phyloP scores from a whole-genome alignment of 2,329 filamentous ascomycete genomes.

The Monascus ruber region DNA sequence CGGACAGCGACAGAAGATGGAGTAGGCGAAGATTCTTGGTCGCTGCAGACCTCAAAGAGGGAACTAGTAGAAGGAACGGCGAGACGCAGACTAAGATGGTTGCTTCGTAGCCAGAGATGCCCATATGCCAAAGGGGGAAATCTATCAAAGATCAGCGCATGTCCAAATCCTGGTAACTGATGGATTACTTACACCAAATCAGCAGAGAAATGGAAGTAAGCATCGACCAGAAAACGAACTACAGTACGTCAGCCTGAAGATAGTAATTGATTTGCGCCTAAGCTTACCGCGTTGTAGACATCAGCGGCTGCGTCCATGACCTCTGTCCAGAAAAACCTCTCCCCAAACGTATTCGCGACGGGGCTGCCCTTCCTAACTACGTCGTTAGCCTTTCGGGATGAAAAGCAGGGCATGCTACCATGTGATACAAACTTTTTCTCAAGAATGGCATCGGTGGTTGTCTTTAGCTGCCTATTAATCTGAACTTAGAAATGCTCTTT shows the following conservation, averaged over 20 bases:
- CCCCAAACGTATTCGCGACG: conserved; percentile 56
- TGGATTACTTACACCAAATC: conserved; percentile 70
- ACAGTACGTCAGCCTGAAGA: conserved; percentile 13
- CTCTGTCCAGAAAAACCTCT: conserved; percentile 61
- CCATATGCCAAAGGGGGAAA: conserved; percentile 98
- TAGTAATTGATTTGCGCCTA: not conserved
- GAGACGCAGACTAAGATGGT: conserved; percentile 76
- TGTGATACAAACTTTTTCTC: conserved; percentile 61
- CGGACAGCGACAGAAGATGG: conserved; percentile 67
- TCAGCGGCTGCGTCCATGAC: conserved; percentile 74
- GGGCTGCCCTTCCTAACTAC: conserved; percentile 60
- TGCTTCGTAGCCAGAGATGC: conserved; percentile 90
- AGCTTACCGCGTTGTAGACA: conserved; percentile 74
- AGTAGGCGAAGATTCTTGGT: conserved; percentile 57
- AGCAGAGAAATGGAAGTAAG: conserved; percentile 78
- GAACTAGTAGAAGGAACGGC: conserved; percentile 65
- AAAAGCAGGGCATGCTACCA: conserved; percentile 13
- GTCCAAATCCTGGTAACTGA: not conserved
- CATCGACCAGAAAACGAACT: conserved; percentile 95
- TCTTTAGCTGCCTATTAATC: conserved; percentile 39
- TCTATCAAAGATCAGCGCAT: conserved; percentile 39
- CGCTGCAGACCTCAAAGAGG: conserved; percentile 55
- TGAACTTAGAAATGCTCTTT: conserved; percentile 24
- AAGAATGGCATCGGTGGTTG: conserved; percentile 36
- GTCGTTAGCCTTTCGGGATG: conserved; percentile 10